Conservation (phyloP, 2,329 filamentous ascomycete genomes). For the Corynespora cassiicola region DNA sequence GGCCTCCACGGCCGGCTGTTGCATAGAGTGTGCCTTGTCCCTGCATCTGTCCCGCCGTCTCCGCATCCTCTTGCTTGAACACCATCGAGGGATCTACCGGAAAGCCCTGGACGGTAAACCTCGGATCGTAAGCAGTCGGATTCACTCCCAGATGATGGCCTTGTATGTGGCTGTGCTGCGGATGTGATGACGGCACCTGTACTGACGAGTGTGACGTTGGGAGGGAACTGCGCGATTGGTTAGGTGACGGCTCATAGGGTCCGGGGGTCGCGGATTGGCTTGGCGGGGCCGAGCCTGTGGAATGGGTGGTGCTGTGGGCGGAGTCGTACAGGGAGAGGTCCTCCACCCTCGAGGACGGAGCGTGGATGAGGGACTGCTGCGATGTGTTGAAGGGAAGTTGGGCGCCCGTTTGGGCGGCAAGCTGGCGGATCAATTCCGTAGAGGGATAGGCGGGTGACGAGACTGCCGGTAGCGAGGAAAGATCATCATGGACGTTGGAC, state of each 20-base stretch:
- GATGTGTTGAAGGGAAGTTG: slow-evolving; percentile 40
- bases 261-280: slow-evolving; percentile 43
- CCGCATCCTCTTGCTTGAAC: slow-evolving; percentile 33
- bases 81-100: slow-evolving; percentile 44
- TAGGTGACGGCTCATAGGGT: slow-evolving; percentile 37
- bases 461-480: slow-evolving; percentile 29
- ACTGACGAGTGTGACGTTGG: slow-evolving; percentile 25
- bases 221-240: slow-evolving; percentile 14
- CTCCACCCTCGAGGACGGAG: slow-evolving; percentile 39
- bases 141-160: slow-evolving; percentile 38
- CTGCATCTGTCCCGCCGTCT: slow-evolving; percentile 17
- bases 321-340: slow-evolving; percentile 44
- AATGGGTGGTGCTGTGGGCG: slow-evolving; percentile 36
- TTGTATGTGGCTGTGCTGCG: slow-evolving; percentile 36
- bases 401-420: slow-evolving; percentile 43
- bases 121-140: slow-evolving; percentile 37
- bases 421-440: slow-evolving; percentile 40
- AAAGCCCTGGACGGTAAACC: slow-evolving; percentile 39
- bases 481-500: slow-evolving; percentile 38
- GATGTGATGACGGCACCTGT: slow-evolving; percentile 32
- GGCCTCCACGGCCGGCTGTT: slow-evolving; percentile 14
- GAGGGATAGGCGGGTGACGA: slow-evolving; percentile 39
- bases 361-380: slow-evolving; percentile 37
- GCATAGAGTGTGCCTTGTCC: slow-evolving; percentile 16
- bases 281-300: slow-evolving; percentile 35